phyloP scores from a whole-genome alignment of 108 stramenopile genomes.

The Pinguiococcus pyrenoidosus region DNA sequence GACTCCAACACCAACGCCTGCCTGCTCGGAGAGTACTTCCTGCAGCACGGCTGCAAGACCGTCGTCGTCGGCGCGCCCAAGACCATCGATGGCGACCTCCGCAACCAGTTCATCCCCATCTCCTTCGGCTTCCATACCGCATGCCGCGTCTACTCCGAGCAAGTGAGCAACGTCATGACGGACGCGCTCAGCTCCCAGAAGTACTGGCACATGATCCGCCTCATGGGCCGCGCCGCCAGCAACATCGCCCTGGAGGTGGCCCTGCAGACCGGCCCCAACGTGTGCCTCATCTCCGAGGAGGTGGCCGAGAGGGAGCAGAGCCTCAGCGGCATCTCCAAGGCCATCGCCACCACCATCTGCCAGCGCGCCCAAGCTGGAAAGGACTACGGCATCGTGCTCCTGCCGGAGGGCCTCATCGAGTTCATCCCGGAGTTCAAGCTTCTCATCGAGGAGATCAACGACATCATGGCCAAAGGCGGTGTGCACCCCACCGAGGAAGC shows the following conservation, averaged over 20 bases:
- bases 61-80: conserved; percentile 24
- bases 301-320: conserved; percentile 24
- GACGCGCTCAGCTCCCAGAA: conserved; percentile 26
- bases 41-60: conserved; percentile 17
- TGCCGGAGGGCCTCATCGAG: conserved; percentile 38
- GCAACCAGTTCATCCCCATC: conserved; percentile 32
- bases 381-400: conserved; percentile 34
- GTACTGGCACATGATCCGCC: conserved; percentile 30
- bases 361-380: conserved; percentile 20
- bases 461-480: conserved; percentile 22
- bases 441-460: conserved; percentile 31
- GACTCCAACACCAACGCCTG: conserved; percentile 33
- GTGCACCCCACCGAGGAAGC: conserved; percentile 2
- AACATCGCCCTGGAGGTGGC: conserved; percentile 33
- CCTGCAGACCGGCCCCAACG: conserved; percentile 32
- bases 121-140: conserved; percentile 35
- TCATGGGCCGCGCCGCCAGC: conserved; percentile 24
- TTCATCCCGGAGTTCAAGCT: conserved; percentile 35
- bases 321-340: conserved; percentile 4
- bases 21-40: conserved; percentile 27
- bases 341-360: no score
- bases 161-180: conserved; percentile 28
- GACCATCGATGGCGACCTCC: conserved; percentile 34
- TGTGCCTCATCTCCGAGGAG: conserved; percentile 33
- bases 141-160: conserved; percentile 7